Conservation (phyloP, 108 stramenopile species). For the Cylindrotheca closterium region DNA sequence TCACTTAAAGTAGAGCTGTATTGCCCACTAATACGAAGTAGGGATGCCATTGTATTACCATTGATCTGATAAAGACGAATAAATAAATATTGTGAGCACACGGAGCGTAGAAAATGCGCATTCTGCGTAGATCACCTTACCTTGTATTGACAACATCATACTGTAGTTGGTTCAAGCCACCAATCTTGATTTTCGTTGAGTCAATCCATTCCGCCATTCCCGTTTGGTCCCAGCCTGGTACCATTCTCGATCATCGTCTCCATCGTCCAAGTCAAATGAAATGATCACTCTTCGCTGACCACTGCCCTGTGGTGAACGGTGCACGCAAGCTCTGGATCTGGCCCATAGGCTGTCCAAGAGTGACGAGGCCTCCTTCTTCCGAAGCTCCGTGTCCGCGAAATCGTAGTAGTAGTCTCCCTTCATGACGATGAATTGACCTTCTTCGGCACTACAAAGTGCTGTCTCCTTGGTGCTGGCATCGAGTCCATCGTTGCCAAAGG, state of each 20-base stretch:
- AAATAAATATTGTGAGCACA: too few relatives aligned
- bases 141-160: too few relatives aligned
- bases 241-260: slow-evolving; percentile 65
- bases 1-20: too few relatives aligned
- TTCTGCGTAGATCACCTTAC: too few relatives aligned
- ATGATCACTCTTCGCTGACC: slow-evolving; percentile 48
- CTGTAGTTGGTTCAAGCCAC: too few relatives aligned
- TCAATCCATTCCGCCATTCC: slow-evolving; percentile 58
- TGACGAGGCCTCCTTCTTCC: not conserved
- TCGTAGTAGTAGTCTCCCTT: slow-evolving; percentile 61
- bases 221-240: slow-evolving; percentile 38
- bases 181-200: slow-evolving; percentile 45
- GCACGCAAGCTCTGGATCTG: slow-evolving; percentile 56
- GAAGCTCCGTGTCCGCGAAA: not conserved
- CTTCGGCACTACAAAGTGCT: slow-evolving; percentile 31
- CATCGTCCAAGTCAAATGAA: slow-evolving; percentile 59
- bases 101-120: too few relatives aligned
- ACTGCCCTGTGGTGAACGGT: slow-evolving; percentile 53
- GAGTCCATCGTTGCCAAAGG: slow-evolving; percentile 24
- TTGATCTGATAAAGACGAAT: too few relatives aligned
- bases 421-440: slow-evolving; percentile 68
- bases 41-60: too few relatives aligned
- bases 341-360: slow-evolving; percentile 30
- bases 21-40: too few relatives aligned
- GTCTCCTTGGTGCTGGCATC: not conserved